A percentile compares a stretch with the other conserved stretches of the same genome.
Conservation (phyloP, 2,329 filamentous ascomycete genomes). For the Penicillium crustosum region DNA sequence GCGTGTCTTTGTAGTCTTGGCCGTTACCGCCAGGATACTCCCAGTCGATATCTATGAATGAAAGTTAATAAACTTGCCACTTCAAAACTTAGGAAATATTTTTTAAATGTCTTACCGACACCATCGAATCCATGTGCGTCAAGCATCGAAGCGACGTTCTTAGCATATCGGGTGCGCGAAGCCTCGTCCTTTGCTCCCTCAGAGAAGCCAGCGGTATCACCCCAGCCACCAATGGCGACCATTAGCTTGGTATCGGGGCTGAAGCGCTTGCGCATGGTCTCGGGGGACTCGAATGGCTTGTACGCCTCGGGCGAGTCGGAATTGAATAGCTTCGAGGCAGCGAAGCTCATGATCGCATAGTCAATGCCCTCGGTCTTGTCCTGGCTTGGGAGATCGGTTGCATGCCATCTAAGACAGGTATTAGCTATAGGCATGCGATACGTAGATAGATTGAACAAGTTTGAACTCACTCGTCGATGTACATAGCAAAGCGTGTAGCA, state of each 20-base stretch:
- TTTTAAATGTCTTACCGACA: slow-evolving; percentile 45
- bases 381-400: slow-evolving; percentile 33
- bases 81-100: background rate
- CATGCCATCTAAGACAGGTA: slow-evolving; percentile 42
- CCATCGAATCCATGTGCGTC: slow-evolving; percentile 64
- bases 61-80: slow-evolving; percentile 16
- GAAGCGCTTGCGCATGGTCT: slow-evolving; percentile 55
- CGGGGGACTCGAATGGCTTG: slow-evolving; percentile 55
- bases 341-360: slow-evolving; percentile 58
- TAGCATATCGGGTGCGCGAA: slow-evolving; percentile 60
- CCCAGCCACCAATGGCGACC: slow-evolving; percentile 75
- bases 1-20: slow-evolving; percentile 63
- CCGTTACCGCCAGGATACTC: slow-evolving; percentile 64
- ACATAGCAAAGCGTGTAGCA: slow-evolving; percentile 43
- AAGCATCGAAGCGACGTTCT: slow-evolving; percentile 65
- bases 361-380: slow-evolving; percentile 49
- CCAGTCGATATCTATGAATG: slow-evolving; percentile 63
- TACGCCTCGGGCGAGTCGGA: slow-evolving; percentile 46
- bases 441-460: background rate
- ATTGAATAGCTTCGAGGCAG: slow-evolving; percentile 53
- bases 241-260: slow-evolving; percentile 60
- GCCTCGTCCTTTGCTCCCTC: slow-evolving; percentile 53
- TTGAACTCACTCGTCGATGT: slow-evolving; percentile 48
- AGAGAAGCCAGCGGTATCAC: slow-evolving; percentile 64
- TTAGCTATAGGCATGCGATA: slow-evolving; percentile 1